Conservation (phyloP, 1,284 basidiomycete genomes). For the Phenoliferia sp. region DNA sequence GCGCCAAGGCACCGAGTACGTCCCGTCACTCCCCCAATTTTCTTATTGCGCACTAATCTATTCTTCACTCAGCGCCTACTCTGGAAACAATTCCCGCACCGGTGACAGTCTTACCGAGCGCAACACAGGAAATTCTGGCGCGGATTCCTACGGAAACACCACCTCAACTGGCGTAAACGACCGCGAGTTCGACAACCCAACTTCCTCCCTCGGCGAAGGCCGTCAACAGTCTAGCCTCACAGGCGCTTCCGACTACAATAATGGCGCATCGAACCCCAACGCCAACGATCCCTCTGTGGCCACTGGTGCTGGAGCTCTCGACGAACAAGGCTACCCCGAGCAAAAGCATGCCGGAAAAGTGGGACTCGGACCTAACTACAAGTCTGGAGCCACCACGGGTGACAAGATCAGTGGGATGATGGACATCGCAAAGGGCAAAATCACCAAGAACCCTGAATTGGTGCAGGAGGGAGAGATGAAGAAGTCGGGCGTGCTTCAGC, state of each 20-base stretch:
- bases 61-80: background rate
- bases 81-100: background rate
- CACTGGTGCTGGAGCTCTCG: background rate
- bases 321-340: background rate
- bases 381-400: background rate
- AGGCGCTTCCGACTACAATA: background rate
- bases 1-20: background rate
- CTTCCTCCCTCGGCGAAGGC: no score
- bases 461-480: slow-evolving; percentile 1
- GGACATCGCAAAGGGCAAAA: slow-evolving; percentile 1
- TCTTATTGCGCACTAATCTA: background rate
- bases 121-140: background rate
- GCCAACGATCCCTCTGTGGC: background rate
- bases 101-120: background rate
- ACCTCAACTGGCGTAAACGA: background rate
- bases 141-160: background rate
- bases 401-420: background rate
- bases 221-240: background rate
- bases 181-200: no score
- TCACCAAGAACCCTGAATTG: background rate
- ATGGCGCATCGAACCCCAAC: background rate
- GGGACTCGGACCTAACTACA: background rate
- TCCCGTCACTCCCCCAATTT: background rate
- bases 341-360: background rate
- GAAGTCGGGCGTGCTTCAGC: background rate